Base-by-base conservation (phyloP, 1,284 basidiomycete species). In the Bondarzewia mesenterica region DNA sequence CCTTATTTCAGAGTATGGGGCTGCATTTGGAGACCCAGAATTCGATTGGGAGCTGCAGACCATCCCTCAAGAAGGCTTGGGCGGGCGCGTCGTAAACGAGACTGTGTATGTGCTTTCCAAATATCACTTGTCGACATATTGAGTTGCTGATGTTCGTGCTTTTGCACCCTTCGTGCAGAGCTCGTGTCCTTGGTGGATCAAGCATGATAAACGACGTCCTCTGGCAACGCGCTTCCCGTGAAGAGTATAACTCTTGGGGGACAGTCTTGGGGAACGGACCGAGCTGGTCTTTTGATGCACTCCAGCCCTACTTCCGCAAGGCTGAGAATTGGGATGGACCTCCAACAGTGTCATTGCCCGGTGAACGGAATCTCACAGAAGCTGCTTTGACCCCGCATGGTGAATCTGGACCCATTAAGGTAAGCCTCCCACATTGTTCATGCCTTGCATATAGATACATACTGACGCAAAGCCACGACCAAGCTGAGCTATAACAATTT, bases 401-500 rank as follows among this genome's bases (percentile, higher is more conserved):
- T 18, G 5, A 39, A 18, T 14, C 10, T 18, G 38, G 38, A 18
- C 38, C n/a, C 10, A 10, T 32, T 2, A 10, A 32, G 29, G 29
- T 32, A 18, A 12, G 21, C 20, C 14, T 12, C 38, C 38, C 38
- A 18, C 38, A 10, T 39, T 39, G 16, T 18, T 8, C 3, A 32
- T 2, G 2, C 2, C 3, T 32, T 10, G 4, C 3, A 2, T n/a
- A 5, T 3, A n/a, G 29, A 10, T 10, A n/a, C 12, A n/a, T n/a
- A n/a, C 29, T 32, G 29, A 32, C 29, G 29, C 29, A 10, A n/a
- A 10, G 5, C 29, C 12, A 10, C 3, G 12, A n/a, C 29, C 10
- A 10, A 32, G 43, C 46, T 55, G 25, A 54, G 53, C 16, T 57
- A 58, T 41, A 59, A 60, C 21, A 51, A 50, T 12, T 50, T 55